These are phyloP conservation scores for Kazachstania taianensis DNA, from an alignment of 805 yeast genomes.

Conservation along the genomic window DNA sequence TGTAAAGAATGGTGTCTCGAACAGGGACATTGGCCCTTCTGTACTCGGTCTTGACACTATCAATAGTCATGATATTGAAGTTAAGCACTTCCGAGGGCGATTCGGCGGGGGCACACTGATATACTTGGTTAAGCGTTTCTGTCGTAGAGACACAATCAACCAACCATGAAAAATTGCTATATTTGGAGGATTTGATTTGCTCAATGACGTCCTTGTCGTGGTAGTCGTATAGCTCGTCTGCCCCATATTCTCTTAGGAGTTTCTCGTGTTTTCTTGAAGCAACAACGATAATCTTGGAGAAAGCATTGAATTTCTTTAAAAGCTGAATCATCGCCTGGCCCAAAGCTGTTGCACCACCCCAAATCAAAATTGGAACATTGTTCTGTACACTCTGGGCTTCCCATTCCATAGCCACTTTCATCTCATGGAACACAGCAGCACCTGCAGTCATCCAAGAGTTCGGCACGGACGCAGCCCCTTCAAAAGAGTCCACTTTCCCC, in stretches of 20 bases:
- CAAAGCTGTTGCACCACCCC: constrained; percentile 62
- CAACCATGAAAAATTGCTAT: constrained; percentile 20
- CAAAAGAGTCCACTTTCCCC: constrained; percentile 36
- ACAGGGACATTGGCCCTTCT: constrained; percentile 24
- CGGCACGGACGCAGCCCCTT: constrained; percentile 54
- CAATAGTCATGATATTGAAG: constrained; percentile 14
- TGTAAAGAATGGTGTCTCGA: constrained; percentile 29
- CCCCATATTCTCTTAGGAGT: constrained; percentile 36
- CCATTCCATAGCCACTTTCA: constrained; percentile 15
- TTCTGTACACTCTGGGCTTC: constrained; percentile 17
- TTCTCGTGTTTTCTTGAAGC: constrained; percentile 39
- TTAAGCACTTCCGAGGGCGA: constrained; percentile 29
- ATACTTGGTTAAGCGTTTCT: constrained; percentile 24
- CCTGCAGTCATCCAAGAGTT: constrained; percentile 42
- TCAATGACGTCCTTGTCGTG: constrained; percentile 34
- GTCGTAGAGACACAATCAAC: constrained; percentile 26
- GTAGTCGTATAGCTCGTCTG: constrained; percentile 39
- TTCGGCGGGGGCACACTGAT: constrained; percentile 27
- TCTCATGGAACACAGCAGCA: constrained; percentile 27
- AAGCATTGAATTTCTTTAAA: constrained; percentile 37
- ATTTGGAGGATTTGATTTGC: constrained; percentile 29
- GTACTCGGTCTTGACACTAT: constrained; percentile 21
- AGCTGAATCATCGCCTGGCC: constrained; percentile 50
- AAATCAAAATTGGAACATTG: constrained; percentile 37
- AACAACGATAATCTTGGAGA: constrained; percentile 33